phyloP scores from a whole-genome alignment of 2,329 filamentous ascomycete species.

The Neurospora sp. region DNA sequence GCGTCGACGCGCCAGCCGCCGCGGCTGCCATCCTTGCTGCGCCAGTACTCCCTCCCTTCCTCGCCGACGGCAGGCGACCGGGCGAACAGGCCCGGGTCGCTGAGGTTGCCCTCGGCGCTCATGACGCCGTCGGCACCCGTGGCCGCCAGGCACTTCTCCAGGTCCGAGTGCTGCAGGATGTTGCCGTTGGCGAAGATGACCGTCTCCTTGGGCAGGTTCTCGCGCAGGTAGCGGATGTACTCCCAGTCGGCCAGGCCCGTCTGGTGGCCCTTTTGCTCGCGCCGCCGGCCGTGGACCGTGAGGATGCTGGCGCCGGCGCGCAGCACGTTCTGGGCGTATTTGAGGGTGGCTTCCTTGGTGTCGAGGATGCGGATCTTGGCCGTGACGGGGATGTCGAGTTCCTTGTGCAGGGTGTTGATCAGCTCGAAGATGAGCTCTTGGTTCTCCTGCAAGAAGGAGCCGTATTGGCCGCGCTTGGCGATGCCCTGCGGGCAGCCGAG shows the following conservation, averaged over 20 bases:
- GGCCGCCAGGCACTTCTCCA: constrained; percentile 64
- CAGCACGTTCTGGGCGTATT: constrained; percentile 81
- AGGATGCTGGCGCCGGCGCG: constrained; percentile 84
- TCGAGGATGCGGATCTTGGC: constrained; percentile 91
- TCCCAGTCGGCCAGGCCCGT: constrained; percentile 90
- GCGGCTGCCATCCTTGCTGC: constrained; percentile 57
- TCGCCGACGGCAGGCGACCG: constrained; percentile 50
- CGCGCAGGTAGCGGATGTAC: constrained; percentile 71
- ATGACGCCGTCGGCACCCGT: constrained; percentile 91
- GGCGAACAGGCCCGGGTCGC: constrained; percentile 81
- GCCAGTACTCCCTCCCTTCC: constrained; percentile 77
- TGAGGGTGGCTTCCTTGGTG: constrained; percentile 73
- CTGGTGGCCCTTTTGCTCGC: constrained; percentile 93
- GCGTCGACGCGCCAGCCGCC: constrained; percentile 87
- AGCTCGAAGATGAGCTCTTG: constrained; percentile 73
- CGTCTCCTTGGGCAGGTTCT: constrained; percentile 73
- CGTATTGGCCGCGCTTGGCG: constrained; percentile 81
- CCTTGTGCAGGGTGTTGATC: constrained; percentile 70
- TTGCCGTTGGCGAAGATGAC: constrained; percentile 98
- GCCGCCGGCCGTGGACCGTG: constrained; percentile 77
- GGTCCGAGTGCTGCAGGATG: constrained; percentile 68
- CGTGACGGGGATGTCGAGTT: constrained; percentile 75
- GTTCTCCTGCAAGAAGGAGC: constrained; percentile 90
- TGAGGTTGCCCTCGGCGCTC: constrained; percentile 92
- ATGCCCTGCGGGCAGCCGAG: constrained; percentile 95